Conservation (phyloP, 2,329 filamentous ascomycete genomes). For the Iodosphaeria phyllophila region DNA sequence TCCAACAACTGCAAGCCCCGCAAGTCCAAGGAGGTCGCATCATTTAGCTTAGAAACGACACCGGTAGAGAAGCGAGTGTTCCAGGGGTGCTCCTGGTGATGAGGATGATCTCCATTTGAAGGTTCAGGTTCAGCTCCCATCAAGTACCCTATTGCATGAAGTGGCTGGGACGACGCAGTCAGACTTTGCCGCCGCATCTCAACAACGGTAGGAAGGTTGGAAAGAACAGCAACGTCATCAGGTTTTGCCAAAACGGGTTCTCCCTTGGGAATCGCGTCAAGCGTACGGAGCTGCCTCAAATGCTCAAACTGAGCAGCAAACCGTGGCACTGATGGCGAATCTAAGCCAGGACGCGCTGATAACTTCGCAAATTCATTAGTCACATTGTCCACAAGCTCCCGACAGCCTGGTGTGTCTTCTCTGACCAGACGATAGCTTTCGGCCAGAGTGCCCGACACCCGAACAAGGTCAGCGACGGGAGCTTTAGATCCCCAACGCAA, state of each 20-base stretch:
- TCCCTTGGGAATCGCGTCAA: conserved; percentile 15
- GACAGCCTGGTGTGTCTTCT: conserved; percentile 20
- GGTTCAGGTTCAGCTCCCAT: conserved; percentile 10
- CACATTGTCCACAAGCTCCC: conserved; percentile 29
- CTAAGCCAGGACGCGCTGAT: conserved; percentile 24
- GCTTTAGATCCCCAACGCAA: conserved; percentile 39
- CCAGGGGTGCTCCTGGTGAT: conserved; percentile 22
- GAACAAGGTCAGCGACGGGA: conserved; percentile 29
- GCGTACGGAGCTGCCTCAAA: conserved; percentile 30
- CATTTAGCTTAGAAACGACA: conserved; percentile 35
- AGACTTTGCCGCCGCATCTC: conserved; percentile 23
- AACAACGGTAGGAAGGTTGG: conserved; percentile 22
- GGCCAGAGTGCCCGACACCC: conserved; percentile 33
- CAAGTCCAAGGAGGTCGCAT: conserved; percentile 32
- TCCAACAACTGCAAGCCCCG: conserved; percentile 44
- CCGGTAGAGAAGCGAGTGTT: conserved; percentile 27
- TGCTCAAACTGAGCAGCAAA: conserved; percentile 36
- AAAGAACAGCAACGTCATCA: conserved; percentile 27
- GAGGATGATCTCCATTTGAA: conserved; percentile 2
- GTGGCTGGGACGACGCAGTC: conserved; percentile 16
- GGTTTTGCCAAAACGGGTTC: conserved; percentile 7
- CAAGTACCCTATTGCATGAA: conserved; percentile 30
- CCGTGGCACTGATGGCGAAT: conserved; percentile 25
- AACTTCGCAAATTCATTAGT: conserved; percentile 30
- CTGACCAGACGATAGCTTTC: conserved; percentile 37